Base-by-base conservation (phyloP, 371 early-diverging fungal species). In the Mortierella sp. region DNA sequence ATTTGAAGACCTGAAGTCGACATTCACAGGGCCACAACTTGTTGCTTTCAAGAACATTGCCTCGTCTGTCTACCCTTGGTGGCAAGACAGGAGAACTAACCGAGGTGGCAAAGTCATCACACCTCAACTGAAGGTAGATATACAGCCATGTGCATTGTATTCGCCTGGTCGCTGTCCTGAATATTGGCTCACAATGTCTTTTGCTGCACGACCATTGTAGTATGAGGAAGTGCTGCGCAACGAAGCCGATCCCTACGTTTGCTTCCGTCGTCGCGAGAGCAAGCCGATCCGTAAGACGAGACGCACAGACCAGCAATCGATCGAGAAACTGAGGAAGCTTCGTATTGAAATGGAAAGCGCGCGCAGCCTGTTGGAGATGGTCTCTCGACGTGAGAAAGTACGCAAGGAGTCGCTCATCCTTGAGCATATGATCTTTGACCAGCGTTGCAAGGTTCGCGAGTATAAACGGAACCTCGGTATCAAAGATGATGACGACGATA, bases 191-290 rank as follows among this genome's bases (percentile, higher is more conserved):
- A 41, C 48, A 30, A 3, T 41, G 28, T 51, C 30, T 19, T 27
- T 24, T 54, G 26, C n/a, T 52, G 28, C 41, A 4, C 16, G 34
- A 34, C 10, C 34, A 34, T 16, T 50, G 24, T 76, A 86, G 81
- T 81, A 72, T 58, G 93, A 92, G 48, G 93, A 93, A 61, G 83
- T 84, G 31, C 53, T 80, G 4, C 88, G 89, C 54, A 82, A 89
- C 28, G 96, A 95, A 60, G 81, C 85, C 38, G 95, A 97, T 72
- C 96, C 98, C 0, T 98, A 96, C 76, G 90, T 96, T n/a, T 98
- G 98, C 71, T 98, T 98, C 84, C 93, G 98, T 53, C 90, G 94
- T 47, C 88, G 98, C 31, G 98, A 98, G 78, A 87, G 95, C 54
- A 93, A 93, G 69, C 89, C 89, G 6, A 68, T 91, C 13, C 92